A percentile compares a stretch with the other conserved stretches of the same genome.
These are phyloP conservation scores for Pugionium dolabratum DNA, from an alignment of 345 rosid species.

Conservation along the genomic window DNA sequence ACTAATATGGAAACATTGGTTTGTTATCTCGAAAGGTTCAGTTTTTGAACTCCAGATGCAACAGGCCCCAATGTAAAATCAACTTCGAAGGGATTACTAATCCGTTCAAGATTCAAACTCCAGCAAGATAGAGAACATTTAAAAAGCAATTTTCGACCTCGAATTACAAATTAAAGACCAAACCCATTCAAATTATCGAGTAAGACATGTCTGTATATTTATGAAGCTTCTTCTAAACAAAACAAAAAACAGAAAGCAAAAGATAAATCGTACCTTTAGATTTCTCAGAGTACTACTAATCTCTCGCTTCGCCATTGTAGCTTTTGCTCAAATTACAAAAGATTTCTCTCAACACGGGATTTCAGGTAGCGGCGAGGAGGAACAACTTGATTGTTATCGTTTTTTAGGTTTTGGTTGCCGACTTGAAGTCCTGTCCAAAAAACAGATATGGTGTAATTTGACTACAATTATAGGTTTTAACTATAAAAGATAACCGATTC, in stretches of 20 bases:
- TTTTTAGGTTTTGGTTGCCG: slow-evolving; percentile 22
- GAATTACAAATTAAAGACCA: slow-evolving; percentile 7
- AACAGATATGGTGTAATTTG: slow-evolving; percentile 12
- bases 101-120: not conserved
- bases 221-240: no score
- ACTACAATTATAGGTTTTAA: slow-evolving; percentile 6
- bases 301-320: slow-evolving; percentile 78
- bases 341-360: slow-evolving; percentile 4
- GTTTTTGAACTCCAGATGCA: not conserved
- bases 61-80: not conserved
- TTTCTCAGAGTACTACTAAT: slow-evolving; percentile 79
- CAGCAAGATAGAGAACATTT: not conserved
- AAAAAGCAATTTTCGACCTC: not conserved
- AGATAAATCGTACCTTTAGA: slow-evolving; percentile 60
- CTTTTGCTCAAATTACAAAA: slow-evolving; percentile 5
- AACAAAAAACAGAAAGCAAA: not conserved
- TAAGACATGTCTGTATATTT: not conserved
- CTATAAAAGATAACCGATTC: slow-evolving; percentile 24
- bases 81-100: not conserved
- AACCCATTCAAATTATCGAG: not conserved
- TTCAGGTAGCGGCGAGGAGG: slow-evolving; percentile 20
- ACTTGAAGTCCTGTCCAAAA: slow-evolving; percentile 11
- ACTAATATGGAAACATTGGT: not conserved
- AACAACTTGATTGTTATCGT: slow-evolving; percentile 2
- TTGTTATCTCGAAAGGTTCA: not conserved